These are phyloP conservation scores for Antonospora locustae DNA, from an alignment of 371 early-diverging fungal genomes.

Conservation along the genomic window DNA sequence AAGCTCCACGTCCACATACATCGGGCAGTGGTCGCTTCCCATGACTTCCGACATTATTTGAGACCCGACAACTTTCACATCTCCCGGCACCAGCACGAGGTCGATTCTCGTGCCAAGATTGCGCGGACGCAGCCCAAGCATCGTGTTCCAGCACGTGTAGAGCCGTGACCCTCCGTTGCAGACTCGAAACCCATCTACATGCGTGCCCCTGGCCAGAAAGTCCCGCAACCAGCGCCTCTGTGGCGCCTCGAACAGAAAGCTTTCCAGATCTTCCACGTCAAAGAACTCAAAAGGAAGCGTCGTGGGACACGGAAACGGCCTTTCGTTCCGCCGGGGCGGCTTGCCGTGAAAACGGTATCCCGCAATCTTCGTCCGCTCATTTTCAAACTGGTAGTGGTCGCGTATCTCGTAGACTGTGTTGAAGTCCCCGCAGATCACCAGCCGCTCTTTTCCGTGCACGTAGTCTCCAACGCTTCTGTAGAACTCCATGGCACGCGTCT, in stretches of 20 bases:
- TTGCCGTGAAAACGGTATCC: background rate
- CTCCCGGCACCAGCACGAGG: conserved; percentile 22
- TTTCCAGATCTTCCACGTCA: background rate
- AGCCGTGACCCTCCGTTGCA: conserved; percentile 1
- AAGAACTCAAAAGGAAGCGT: conserved; percentile 31
- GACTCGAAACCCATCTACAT: conserved; percentile 33
- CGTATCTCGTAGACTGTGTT: conserved; percentile 38
- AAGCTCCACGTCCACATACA: conserved; percentile 21
- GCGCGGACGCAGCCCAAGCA: conserved; percentile 11
- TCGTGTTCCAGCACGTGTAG: conserved; percentile 48
- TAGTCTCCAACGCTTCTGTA: conserved; percentile 14
- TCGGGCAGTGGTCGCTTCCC: conserved; percentile 47
- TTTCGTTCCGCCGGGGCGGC: conserved; percentile 3
- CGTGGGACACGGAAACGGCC: background rate
- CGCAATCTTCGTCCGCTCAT: conserved; percentile 13
- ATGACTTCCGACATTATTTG: conserved; percentile 17
- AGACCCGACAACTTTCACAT: background rate
- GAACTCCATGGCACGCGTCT: conserved; percentile 15
- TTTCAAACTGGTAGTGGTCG: conserved; percentile 34
- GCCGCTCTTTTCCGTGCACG: conserved; percentile 2
- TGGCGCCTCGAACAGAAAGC: conserved; percentile 13
- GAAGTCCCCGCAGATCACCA: conserved; percentile 40
- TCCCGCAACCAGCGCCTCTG: conserved; percentile 39
- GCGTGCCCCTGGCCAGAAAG: background rate
- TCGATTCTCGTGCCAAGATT: conserved; percentile 45